Conservation (phyloP, 768 basidiomycete genomes). For the Candolleomyces efflorescens region DNA sequence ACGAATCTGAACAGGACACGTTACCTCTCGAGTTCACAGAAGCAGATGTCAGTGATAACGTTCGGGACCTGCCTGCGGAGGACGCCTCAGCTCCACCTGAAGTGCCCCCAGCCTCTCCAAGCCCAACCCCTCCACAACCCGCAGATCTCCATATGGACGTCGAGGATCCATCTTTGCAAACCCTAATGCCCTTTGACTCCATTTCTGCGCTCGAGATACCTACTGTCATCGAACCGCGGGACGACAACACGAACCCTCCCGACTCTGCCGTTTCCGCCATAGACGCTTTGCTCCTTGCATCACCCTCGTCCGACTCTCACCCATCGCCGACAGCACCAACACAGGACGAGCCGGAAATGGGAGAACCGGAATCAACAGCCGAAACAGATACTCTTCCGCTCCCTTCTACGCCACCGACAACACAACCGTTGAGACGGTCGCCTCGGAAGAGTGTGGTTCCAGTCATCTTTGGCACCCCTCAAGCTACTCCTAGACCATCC, state of each 20-base stretch:
- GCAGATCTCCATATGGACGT: background rate
- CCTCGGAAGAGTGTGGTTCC: conserved; percentile 32
- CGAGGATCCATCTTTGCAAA: background rate
- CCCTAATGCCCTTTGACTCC: conserved; percentile 34
- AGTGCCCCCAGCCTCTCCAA: background rate
- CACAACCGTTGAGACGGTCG: conserved; percentile 32
- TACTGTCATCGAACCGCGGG: no score
- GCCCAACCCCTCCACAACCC: conserved; percentile 7
- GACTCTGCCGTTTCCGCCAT: conserved; percentile 3
- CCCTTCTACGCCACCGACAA: conserved; percentile 1
- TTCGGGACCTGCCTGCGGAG: background rate
- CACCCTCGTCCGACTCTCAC: background rate
- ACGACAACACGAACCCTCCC: background rate
- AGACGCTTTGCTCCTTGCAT: background rate
- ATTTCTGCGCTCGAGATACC: conserved; percentile 15
- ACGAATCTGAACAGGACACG: background rate
- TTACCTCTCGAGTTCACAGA: background rate
- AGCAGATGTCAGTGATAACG: background rate
- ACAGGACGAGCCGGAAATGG: background rate
- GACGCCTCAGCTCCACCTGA: background rate
- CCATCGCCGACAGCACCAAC: background rate
- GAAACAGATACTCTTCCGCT: background rate
- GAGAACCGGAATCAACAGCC: background rate
- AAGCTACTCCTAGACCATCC: conserved; percentile 13
- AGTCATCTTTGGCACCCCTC: background rate